Percentiles rank a stretch among this genome's conserved stretches.
These are phyloP conservation scores for Cercophora scortea DNA, from an alignment of 495 filamentous ascomycete genomes.

Conservation along the genomic window DNA sequence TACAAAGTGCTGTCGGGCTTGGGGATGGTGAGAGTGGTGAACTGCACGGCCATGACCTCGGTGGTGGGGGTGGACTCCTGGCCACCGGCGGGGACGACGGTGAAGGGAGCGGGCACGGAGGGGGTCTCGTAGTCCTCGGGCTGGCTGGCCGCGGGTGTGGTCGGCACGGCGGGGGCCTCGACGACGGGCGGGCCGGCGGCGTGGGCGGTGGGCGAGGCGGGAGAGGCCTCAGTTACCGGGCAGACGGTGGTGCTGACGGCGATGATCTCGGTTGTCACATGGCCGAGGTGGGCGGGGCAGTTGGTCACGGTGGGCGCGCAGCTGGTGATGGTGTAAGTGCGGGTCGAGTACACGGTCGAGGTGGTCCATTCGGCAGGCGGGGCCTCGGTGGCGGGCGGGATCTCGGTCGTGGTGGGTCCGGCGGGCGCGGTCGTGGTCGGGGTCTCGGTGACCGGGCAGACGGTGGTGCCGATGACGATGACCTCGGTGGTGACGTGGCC, in stretches of 20 bases:
- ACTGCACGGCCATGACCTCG: conserved; percentile 4
- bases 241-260: conserved; percentile 29
- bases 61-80: conserved; percentile 3
- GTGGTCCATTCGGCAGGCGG: conserved; percentile 17
- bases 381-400: conserved; percentile 31
- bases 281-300: conserved; percentile 44
- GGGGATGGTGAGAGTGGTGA: conserved; percentile 18
- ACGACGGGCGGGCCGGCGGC: not conserved
- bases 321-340: conserved; percentile 45
- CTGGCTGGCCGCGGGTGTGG: not conserved
- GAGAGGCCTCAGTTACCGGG: conserved; percentile 17
- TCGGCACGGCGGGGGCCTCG: not conserved
- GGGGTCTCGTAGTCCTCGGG: not conserved
- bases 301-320: conserved; percentile 48
- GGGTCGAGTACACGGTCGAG: conserved; percentile 49
- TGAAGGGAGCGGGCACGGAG: not conserved
- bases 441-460: conserved; percentile 35
- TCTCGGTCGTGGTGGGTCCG: conserved; percentile 47
- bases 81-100: not conserved
- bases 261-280: conserved; percentile 31
- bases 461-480: conserved; percentile 31
- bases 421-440: conserved; percentile 49
- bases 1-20: conserved; percentile 6
- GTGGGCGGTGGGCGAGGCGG: not conserved
- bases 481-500: conserved; percentile 30